Evolutionary conservation across 2,329 filamentous ascomycete genomes (phyloP), one percentile per base, ranked within the genome.

Genomic region (Stemphylium lycopersici): DNA sequence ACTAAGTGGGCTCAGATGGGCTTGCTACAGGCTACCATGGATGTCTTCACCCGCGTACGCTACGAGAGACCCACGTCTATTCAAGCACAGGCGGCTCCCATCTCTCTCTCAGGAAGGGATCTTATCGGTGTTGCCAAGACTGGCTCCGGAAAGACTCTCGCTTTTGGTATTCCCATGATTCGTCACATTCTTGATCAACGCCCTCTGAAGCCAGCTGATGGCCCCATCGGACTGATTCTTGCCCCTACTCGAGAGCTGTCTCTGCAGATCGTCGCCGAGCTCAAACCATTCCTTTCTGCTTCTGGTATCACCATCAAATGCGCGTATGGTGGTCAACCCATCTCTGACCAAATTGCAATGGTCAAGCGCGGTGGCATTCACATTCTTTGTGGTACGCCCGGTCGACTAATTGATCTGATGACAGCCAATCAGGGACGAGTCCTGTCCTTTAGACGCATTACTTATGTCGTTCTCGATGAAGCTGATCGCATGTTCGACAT

Each of bases 401-500:
- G 95, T 18, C 90, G 95, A 52, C 89, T 98, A 83, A 97, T 99
- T 68, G 95, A 99, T 80, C 84, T 99, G 15, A 81, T 99, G 29
- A 91, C 92, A 36, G 92, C 93, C 46, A 99, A 98, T 71, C 89
- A 90, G 62, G 93, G 93, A n/a, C 87, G 93, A 59, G 93, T 98
- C 8, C 96, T 93, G 11, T 98, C 96, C 69, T 81, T 99, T 52
- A 87, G 85, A 63, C 85, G 95, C 59, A 91, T 96, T 11, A 95
- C 91, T 0, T 99, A 98, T 73, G 87, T 97, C 20, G 95, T 99
- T 10, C 84, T 99, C 38, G 95, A 99, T 72, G 95, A 99, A 78
- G 95, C 95, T 42, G 95, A 99, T 76, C 89, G 95, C 58, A 98
- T 99, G 95, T 97, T 98, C 72, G 95, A 99, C 74, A 98, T 99